Percentiles rank a stretch among this genome's conserved stretches.
phyloP scores from a whole-genome alignment of 495 filamentous ascomycete genomes.

The Penicillium crystallinum region DNA sequence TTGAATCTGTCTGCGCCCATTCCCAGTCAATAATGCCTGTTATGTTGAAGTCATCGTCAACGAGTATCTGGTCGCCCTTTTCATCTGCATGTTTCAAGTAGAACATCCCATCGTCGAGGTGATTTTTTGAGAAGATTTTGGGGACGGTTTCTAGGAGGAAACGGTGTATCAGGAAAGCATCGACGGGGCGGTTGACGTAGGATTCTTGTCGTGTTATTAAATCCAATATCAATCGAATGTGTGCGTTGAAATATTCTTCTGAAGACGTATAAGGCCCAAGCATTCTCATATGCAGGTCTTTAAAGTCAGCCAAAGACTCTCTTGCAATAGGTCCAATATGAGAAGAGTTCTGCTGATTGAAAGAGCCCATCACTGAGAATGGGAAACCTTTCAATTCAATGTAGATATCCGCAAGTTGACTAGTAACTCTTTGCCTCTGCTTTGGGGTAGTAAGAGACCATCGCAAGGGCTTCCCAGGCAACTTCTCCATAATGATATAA shows the following conservation, averaged over 20 bases:
- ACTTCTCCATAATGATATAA: constrained; percentile 42
- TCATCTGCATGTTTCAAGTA: constrained; percentile 43
- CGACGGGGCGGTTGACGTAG: constrained; percentile 17
- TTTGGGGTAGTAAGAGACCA: constrained; percentile 22
- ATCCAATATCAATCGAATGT: constrained; percentile 23
- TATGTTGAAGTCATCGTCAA: constrained; percentile 41
- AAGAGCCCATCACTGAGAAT: constrained; percentile 26
- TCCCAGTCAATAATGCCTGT: constrained; percentile 42
- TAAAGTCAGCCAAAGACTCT: constrained; percentile 27
- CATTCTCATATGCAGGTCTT: constrained; percentile 3
- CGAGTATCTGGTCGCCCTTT: constrained; percentile 43
- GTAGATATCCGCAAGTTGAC: constrained; percentile 38
- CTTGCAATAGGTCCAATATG: constrained; percentile 28
- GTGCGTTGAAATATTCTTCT: constrained; percentile 12
- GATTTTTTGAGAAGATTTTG: constrained; percentile 4
- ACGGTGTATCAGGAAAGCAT: constrained; percentile 35
- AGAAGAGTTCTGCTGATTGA: constrained; percentile 16
- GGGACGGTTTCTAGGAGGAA: constrained; percentile 31
- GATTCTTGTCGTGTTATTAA: constrained; percentile 29
- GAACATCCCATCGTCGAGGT: constrained; percentile 27
- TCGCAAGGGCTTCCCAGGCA: constrained; percentile 29
- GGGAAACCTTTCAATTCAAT: constrained; percentile 35
- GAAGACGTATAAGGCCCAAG: constrained; percentile 22
- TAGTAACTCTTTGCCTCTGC: constrained; percentile 30
- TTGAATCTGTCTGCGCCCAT: constrained; percentile 32